phyloP scores from a whole-genome alignment of 306 rosid species.

The Medicago arabica region DNA sequence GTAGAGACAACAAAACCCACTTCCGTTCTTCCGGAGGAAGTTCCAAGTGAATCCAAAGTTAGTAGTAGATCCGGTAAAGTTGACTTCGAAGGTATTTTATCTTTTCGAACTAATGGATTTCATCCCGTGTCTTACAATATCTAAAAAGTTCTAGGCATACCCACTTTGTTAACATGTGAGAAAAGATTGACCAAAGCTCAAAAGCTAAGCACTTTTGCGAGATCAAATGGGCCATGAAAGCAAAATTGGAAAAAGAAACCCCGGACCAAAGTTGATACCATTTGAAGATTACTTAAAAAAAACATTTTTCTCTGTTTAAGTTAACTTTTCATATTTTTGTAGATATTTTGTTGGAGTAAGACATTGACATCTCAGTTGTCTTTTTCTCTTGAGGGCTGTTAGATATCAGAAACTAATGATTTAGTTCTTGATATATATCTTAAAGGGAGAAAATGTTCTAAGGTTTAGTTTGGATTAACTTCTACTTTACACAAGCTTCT shows the following conservation, averaged over 20 bases:
- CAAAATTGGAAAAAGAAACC: neutral
- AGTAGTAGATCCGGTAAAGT: conserved; percentile 39
- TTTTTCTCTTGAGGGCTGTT: conserved; percentile 16
- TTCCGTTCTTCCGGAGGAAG: conserved; percentile 46
- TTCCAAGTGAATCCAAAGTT: conserved; percentile 43
- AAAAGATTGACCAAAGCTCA: conserved; percentile 23
- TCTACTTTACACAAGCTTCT: neutral
- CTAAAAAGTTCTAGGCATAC: neutral
- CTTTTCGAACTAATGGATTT: conserved; percentile 10
- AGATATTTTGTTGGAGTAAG: conserved; percentile 27
- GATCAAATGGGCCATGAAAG: conserved; percentile 1
- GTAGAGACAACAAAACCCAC: conserved; percentile 51
- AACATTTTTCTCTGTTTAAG: neutral
- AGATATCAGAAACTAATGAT: conserved; percentile 14
- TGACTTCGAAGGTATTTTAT: conserved; percentile 68
- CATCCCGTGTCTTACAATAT: conserved; percentile 2
- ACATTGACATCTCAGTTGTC: conserved; percentile 15
- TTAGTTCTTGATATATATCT: conserved; percentile 13
- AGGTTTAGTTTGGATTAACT: neutral
- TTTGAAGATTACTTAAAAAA: conserved; percentile 33
- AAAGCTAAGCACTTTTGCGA: conserved; percentile 1
- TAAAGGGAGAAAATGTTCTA: neutral
- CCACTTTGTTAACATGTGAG: neutral
- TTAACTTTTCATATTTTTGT: conserved; percentile 12
- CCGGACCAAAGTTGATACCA: conserved; percentile 7